Evolutionary conservation across 129 eudicot genomes (phyloP).

Genomic region (Artemisia tridentata): DNA sequence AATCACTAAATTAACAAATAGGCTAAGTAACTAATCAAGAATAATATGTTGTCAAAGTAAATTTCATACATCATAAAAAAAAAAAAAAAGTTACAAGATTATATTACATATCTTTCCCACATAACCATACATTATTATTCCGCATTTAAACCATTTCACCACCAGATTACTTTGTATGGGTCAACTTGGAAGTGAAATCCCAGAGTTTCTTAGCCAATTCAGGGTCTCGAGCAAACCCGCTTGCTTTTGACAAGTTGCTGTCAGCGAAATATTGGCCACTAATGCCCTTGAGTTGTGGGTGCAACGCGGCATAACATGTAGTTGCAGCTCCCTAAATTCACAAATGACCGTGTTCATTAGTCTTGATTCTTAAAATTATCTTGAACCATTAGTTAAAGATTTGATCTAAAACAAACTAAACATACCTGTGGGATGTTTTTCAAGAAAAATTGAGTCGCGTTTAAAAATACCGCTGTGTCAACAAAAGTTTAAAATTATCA

Average conservation of each 20-base stretch:
- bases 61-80: neutral
- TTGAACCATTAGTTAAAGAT: neutral
- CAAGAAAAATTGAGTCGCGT: constrained; percentile 39
- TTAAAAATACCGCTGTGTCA: constrained; percentile 27
- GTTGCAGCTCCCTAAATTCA: constrained; percentile 77
- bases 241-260: constrained; percentile 49
- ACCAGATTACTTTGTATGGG: constrained; percentile 27
- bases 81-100: neutral
- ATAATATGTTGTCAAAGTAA: neutral
- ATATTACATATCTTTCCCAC: neutral
- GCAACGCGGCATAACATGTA: constrained; percentile 74
- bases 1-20: neutral
- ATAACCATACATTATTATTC: too few relatives aligned
- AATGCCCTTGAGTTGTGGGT: constrained; percentile 69
- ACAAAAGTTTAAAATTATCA: constrained; percentile 12
- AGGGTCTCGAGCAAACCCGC: constrained; percentile 42
- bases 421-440: constrained; percentile 67
- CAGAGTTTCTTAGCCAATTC: constrained; percentile 74
- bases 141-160: neutral
- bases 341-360: neutral
- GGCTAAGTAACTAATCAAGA: neutral
- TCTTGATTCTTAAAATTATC: neutral
- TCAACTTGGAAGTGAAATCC: constrained; percentile 70
- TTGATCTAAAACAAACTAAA: neutral
- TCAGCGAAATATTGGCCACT: constrained; percentile 81